These are phyloP conservation scores for Allium cepa DNA, from an alignment of 106 monocot species.

Conservation along the genomic window DNA sequence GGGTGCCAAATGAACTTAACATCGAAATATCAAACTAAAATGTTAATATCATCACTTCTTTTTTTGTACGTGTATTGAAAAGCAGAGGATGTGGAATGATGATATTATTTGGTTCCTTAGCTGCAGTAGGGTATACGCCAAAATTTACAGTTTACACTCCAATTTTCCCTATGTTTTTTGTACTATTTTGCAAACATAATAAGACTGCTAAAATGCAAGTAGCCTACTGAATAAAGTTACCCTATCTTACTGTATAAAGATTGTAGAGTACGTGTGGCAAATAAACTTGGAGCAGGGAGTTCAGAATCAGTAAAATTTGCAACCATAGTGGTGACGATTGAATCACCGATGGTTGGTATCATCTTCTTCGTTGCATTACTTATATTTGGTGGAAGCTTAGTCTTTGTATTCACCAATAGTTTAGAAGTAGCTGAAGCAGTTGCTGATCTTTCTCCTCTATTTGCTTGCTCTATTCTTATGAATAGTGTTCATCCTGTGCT, in stretches of 20 bases:
- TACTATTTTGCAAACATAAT: too few relatives aligned
- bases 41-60: too few relatives aligned
- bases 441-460: constrained; percentile 47
- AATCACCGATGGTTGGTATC: constrained; percentile 44
- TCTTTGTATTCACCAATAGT: too few relatives aligned
- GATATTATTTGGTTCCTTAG: constrained; percentile 74
- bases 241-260: not conserved
- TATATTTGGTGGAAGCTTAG: too few relatives aligned
- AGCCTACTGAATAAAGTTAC: not conserved
- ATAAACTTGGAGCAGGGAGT: constrained; percentile 73
- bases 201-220: not conserved
- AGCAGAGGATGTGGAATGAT: constrained; percentile 92
- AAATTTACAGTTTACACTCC: not conserved
- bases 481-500: constrained; percentile 86
- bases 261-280: constrained; percentile 44
- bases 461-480: constrained; percentile 66
- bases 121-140: constrained; percentile 62
- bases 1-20: too few relatives aligned
- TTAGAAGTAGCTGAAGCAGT: too few relatives aligned
- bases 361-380: too few relatives aligned
- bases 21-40: too few relatives aligned
- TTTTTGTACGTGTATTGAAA: too few relatives aligned
- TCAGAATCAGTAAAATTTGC: constrained; percentile 54
- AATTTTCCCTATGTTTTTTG: too few relatives aligned
- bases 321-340: constrained; percentile 21